Base-by-base conservation (phyloP, 768 basidiomycete species). In the Amanita thiersii region DNA sequence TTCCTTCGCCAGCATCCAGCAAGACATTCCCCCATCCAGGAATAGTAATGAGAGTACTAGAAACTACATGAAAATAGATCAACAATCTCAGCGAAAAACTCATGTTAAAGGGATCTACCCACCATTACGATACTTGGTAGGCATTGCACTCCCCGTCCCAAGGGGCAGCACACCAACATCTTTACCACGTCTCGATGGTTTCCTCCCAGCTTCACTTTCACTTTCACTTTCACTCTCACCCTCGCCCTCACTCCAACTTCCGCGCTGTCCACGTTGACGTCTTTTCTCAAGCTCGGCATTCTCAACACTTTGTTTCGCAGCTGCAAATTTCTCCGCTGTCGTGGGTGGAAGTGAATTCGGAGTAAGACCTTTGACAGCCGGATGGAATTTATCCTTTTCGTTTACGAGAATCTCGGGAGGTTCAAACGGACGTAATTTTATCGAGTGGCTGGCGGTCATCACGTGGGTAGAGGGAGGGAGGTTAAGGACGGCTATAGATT, bases 1-100 rank as follows among this genome's bases (percentile, higher is more conserved):
- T 91, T 0, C 91, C 92, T 62, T 98, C 94, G 0, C 94, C 94
- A 0, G 73, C 74, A 49, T 98, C 94, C 2, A 97, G 70, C n/a
- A 97, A 62, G 24, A 96, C 62, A 46, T 74, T 79, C 0, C 88
- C 87, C 41, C 69, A 68, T 1, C 64, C 60, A 0, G 93, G 91
- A 25, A 93, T 79, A 36, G 71, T 70, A 4, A 98, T 62, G 3
- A 93, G 69, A 0, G 85, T 91, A 1, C 81, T 71, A 11, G 86
- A 86, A 2, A 86, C 85, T 86, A 44, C 19, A 38, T n/a, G 12
- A 17, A 23, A 30, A 28, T 34, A 38, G 5, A 5, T 34, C 26
- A 31, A 37, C 19, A 7, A 29, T 5, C 28, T 21, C 8, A 9
- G 25, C 17, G 30, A 29, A 35, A 7, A 21, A 4, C 5, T 38